Evolutionary conservation across 78 protist species (phyloP), one percentile per base, ranked within the genome.

Genomic region (Dictyostelium citrinum): DNA sequence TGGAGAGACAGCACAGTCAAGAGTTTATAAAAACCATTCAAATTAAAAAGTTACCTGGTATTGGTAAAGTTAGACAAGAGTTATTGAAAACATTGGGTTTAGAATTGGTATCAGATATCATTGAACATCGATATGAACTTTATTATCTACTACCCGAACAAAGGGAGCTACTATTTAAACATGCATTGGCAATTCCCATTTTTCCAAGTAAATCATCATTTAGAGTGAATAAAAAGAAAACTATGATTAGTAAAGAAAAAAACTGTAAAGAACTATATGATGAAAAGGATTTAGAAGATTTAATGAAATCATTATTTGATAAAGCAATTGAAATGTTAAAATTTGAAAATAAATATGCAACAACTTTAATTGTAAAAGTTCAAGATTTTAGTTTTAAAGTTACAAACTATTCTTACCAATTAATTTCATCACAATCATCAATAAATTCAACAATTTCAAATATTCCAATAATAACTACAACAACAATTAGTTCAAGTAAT

Each of bases 241-340:
- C 58, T 3, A 61, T 67, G 78, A 78, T 88, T 4, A 77, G 84
- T 12, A 88, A 88, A 67, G 93, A 88, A 67, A 88, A 49, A 68
- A 78, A 27, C 22, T 88, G 93, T 35, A 88, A 88, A 68, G 93
- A 88, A 22, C 22, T 88, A 22, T 88, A 88, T 14, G 85, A 88
- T 37, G 75, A 78, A 67, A 61, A 79, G 5, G 93, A 88, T 33
- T 29, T 88, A 20, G 51, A 85, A 3, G 83, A 76, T 60, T 10
- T 85, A 61, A 76, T 88, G 80, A 14, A 22, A 29, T 74, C 33
- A 24, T 71, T 24, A 79, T n/a, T 5, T 37, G 33, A 58, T 17
- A 46, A n/a, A 49, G 76, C 17, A 27, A 41, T n/a, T 12, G 46
- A 64, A 71, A 35, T 72, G 33, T 46, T 72, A 35, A 43, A 9